Evolutionary conservation across 2,329 filamentous ascomycete species (phyloP).

Genomic region (Chaetomium sp.): DNA sequence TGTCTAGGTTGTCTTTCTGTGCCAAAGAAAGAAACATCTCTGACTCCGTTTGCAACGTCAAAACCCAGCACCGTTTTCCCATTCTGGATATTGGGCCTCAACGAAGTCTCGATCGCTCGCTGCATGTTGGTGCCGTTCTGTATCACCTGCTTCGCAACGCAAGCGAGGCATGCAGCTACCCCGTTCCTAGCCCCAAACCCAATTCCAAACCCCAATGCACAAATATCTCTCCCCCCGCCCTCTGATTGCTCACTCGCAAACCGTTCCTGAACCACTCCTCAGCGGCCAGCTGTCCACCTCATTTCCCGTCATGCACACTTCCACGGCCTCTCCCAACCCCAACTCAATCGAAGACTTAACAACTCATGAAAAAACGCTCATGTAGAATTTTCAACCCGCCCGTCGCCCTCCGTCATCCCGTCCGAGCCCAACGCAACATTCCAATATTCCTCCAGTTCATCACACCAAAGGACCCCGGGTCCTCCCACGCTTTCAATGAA

Average conservation of each 20-base stretch:
- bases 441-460: too few relatives aligned
- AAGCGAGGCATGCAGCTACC: neutral
- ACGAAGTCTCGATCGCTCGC: neutral
- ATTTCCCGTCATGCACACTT: neutral
- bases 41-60: neutral
- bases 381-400: too few relatives aligned
- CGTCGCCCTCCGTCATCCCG: too few relatives aligned
- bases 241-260: too few relatives aligned
- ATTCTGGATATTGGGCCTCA: slow-evolving; percentile 7
- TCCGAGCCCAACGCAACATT: too few relatives aligned
- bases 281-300: neutral
- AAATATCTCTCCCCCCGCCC: neutral
- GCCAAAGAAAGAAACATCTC: too few relatives aligned
- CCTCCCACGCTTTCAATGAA: too few relatives aligned
- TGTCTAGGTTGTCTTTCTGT: too few relatives aligned
- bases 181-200: neutral
- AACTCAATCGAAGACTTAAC: neutral
- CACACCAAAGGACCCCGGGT: too few relatives aligned
- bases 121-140: slow-evolving; percentile 5
- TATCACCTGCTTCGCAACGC: neutral
- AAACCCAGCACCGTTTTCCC: neutral
- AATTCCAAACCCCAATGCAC: neutral
- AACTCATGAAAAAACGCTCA: too few relatives aligned
- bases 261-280: neutral
- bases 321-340: neutral